Percentiles rank a stretch among this genome's conserved stretches.
Conservation (phyloP, 805 yeast genomes). For the Ogataea trehalophila region DNA sequence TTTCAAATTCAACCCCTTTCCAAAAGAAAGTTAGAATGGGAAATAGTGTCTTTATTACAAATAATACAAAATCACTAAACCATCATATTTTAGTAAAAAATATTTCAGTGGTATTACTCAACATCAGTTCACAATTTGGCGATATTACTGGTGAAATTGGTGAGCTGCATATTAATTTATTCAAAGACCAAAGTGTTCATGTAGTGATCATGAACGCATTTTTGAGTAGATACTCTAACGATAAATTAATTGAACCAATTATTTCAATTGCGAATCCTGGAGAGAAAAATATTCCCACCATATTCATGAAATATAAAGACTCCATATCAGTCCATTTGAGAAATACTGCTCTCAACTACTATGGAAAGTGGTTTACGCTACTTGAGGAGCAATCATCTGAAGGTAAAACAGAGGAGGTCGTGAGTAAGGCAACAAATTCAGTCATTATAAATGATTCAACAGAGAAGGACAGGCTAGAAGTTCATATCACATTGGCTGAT, state of each 20-base stretch:
- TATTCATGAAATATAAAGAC: constrained; percentile 35
- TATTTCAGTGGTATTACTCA: constrained; percentile 9
- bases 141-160: constrained; percentile 18
- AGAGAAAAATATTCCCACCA: constrained; percentile 33
- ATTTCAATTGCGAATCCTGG: constrained; percentile 30
- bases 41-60: constrained; percentile 21
- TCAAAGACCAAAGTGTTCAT: constrained; percentile 12
- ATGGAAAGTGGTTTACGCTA: constrained; percentile 52
- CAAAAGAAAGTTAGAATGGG: constrained; percentile 20
- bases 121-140: constrained; percentile 31
- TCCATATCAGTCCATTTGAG: constrained; percentile 41
- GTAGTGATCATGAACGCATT: constrained; percentile 10
- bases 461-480: constrained; percentile 5
- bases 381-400: constrained; percentile 27
- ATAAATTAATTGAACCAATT: constrained; percentile 24
- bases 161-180: constrained; percentile 14
- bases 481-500: constrained; percentile 38
- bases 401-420: no score
- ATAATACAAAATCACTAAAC: constrained; percentile 8
- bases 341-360: constrained; percentile 49
- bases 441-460: neutral
- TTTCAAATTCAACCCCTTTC: neutral
- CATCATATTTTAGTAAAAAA: constrained; percentile 12
- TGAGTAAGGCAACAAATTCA: neutral
- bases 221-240: constrained; percentile 4